Evolutionary conservation across 2,329 filamentous ascomycete species (phyloP).

Genomic region (Aspergillus glaucus): DNA sequence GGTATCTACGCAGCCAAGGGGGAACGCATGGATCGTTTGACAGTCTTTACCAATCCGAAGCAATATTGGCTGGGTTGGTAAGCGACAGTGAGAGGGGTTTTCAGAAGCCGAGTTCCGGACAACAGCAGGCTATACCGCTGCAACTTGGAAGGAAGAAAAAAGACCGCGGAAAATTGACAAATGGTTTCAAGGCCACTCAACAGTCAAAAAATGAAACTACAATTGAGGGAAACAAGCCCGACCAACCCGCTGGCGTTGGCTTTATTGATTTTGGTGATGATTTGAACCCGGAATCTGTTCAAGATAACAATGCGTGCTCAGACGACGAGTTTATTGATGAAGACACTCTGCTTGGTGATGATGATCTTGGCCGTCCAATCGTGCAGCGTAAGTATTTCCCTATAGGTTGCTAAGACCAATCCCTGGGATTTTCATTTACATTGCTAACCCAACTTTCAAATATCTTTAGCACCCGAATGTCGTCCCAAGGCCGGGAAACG

Average conservation of each 20-base stretch:
- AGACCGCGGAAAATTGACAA: constrained; percentile 9
- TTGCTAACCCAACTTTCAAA: background rate
- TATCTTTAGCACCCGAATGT: constrained; percentile 66
- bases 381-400: constrained; percentile 63
- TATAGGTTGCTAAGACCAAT: background rate
- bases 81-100: constrained; percentile 56
- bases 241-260: constrained; percentile 21
- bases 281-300: background rate
- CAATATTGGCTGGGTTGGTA: constrained; percentile 74
- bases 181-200: constrained; percentile 32
- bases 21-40: constrained; percentile 16
- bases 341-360: constrained; percentile 75
- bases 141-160: constrained; percentile 61
- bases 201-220: background rate
- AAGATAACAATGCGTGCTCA: constrained; percentile 23
- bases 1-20: constrained; percentile 3
- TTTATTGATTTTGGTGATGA: constrained; percentile 15
- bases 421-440: background rate
- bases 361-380: constrained; percentile 71
- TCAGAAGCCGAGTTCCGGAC: constrained; percentile 62
- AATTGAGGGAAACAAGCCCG: constrained; percentile 23
- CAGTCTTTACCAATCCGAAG: constrained; percentile 60
- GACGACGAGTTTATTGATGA: constrained; percentile 90
- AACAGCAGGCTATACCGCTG: constrained; percentile 54
- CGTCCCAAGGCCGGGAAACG: constrained; percentile 81